Evolutionary conservation across 169 alveolate species (phyloP), one percentile per base, ranked within the genome.

Genomic region (Cryptosporidium muris): DNA sequence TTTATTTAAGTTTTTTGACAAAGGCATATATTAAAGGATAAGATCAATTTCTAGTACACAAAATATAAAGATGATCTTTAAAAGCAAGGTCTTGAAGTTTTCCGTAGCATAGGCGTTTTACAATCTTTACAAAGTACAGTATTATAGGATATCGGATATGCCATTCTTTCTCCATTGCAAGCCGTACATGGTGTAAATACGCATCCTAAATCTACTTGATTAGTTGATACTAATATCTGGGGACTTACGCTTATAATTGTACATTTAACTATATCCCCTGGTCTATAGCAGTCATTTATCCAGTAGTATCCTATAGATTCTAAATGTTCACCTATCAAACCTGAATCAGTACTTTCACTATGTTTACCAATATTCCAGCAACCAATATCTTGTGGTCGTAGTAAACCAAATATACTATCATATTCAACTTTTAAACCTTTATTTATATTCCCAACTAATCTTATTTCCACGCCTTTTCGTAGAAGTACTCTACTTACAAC

Each of bases 141-240:
- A 74, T 74, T 74, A 74, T 74, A 74, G 40, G 85, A 74, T 43
- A 74, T 74, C 9, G 85, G 85, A 36, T 74, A 74, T n/a, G 85
- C 85, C 85, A 74, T 58, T 14, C 36, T 64, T 58, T 54, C 49
- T 37, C 37, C 38, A 6, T 42, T 43, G 25, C 85, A 74, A 52
- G 40, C 48, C 7, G 45, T 56, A 48, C 85, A 74, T 14, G 85
- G 85, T 37, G 85, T 16, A 42, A 60, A 58, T n/a, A 74, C 51
- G 49, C 85, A 74, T 16, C 85, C 85, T 34, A 74, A 52, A 14
- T 58, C 67, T 51, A 54, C 47, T 36, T 66, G 60, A 58, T 74
- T 74, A 2, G 85, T 58, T 6, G 74, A 58, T 51, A 74, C 43
- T 12, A 74, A 7, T 5, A 74, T 74, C n/a, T 74, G 85, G 4